These are phyloP conservation scores for Aspergillus incahuasiensis DNA, from an alignment of 495 filamentous ascomycete genomes.

Conservation along the genomic window DNA sequence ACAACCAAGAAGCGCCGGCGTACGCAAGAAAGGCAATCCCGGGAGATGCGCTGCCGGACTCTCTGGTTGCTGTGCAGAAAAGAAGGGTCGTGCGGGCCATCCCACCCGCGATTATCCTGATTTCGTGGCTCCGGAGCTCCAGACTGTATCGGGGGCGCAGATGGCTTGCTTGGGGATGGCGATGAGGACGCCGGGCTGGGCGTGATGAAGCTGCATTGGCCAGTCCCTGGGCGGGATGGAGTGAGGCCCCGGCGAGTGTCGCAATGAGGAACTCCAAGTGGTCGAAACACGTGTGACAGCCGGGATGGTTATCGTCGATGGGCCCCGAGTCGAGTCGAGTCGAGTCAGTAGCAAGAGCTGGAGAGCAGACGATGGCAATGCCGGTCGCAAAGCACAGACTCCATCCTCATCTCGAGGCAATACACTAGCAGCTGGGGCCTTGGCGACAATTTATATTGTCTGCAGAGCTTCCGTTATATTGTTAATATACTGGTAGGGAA, in stretches of 20 bases:
- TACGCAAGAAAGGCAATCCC: background rate
- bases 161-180: background rate
- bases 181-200: background rate
- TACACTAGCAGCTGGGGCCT: constrained; percentile 2
- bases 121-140: background rate
- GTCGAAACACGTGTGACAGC: constrained; percentile 1
- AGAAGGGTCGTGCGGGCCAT: background rate
- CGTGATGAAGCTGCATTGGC: background rate
- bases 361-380: background rate
- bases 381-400: constrained; percentile 23
- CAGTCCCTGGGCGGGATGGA: background rate
- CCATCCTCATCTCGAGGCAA: constrained; percentile 11
- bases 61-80: background rate
- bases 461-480: background rate
- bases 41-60: background rate
- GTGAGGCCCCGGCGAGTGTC: background rate
- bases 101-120: background rate
- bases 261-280: constrained; percentile 10
- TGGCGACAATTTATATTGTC: constrained; percentile 13
- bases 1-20: background rate
- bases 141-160: background rate
- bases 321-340: background rate
- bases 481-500: background rate
- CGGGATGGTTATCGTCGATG: background rate
- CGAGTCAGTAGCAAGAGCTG: background rate